These are phyloP conservation scores for Coemansia reversa DNA, from an alignment of 192 early-diverging fungal genomes.

Conservation along the genomic window DNA sequence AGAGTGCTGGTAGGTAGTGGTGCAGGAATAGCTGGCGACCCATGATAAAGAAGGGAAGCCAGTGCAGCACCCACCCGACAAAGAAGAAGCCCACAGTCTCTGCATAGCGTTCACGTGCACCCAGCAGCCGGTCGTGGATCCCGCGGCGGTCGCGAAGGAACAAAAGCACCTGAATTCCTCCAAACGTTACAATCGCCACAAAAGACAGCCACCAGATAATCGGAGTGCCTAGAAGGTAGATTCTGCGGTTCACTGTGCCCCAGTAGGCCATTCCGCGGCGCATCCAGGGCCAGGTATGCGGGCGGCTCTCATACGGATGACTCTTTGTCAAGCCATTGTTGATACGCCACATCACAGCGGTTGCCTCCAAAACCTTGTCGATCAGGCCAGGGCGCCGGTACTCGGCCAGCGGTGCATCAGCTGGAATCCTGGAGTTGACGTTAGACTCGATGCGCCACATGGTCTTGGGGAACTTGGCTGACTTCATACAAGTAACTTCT, in stretches of 20 bases:
- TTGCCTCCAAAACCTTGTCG: conserved; percentile 86
- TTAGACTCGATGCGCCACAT: conserved; percentile 80
- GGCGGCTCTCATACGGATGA: conserved; percentile 93
- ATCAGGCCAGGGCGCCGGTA: conserved; percentile 72
- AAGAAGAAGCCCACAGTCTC: conserved; percentile 66
- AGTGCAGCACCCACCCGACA: conserved; percentile 80
- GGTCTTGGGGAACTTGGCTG: conserved; percentile 64
- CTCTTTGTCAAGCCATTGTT: conserved; percentile 84
- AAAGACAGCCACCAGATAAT: conserved; percentile 77
- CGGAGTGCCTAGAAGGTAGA: conserved; percentile 94
- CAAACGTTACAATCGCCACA: conserved; percentile 61
- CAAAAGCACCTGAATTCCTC: conserved; percentile 55
- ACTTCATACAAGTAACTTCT: conserved; percentile 92
- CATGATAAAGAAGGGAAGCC: conserved; percentile 89
- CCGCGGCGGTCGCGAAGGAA: conserved; percentile 62
- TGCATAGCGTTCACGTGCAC: conserved; percentile 55
- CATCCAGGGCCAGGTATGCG: conserved; percentile 83
- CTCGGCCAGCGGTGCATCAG: conserved; percentile 57
- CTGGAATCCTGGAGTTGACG: conserved; percentile 59
- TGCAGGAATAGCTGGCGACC: conserved; percentile 87
- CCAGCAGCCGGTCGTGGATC: conserved; percentile 28
- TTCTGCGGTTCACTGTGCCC: conserved; percentile 65
- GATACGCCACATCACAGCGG: conserved; percentile 83
- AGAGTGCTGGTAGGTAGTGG: conserved; percentile 93
- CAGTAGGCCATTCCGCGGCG: conserved; percentile 87